A percentile compares a stretch with the other conserved stretches of the same genome.
phyloP scores from a whole-genome alignment of 2,329 filamentous ascomycete genomes.

The Paraphaeosphaeria sporulosa region DNA sequence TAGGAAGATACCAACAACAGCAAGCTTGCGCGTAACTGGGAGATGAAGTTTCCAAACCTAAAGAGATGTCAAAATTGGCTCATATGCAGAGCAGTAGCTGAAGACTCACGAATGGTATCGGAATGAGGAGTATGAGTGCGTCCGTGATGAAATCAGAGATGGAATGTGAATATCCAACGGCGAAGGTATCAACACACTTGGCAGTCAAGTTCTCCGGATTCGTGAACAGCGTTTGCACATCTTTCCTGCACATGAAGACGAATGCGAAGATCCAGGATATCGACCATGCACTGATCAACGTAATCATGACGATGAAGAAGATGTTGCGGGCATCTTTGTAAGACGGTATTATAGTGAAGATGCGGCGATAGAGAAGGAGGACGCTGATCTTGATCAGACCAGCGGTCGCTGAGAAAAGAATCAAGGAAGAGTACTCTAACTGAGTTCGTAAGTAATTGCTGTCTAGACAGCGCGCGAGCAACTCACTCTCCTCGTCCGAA shows the following conservation, averaged over 20 bases:
- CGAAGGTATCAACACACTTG: conserved; percentile 15
- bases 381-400: conserved; percentile 20
- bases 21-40: conserved; percentile 8
- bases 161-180: conserved; percentile 13
- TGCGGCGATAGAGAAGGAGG: conserved; percentile 19
- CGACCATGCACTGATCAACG: conserved; percentile 16
- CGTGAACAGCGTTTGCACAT: conserved; percentile 8
- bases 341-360: conserved; percentile 16
- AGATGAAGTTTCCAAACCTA: conserved; percentile 21
- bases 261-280: conserved; percentile 15
- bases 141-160: conserved; percentile 21
- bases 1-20: conserved; percentile 17
- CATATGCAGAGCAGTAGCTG: not conserved
- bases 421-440: conserved; percentile 19
- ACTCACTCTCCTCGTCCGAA: not conserved
- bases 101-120: conserved; percentile 20
- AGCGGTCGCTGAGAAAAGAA: conserved; percentile 13
- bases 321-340: conserved; percentile 15
- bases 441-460: not conserved
- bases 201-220: not conserved
- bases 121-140: conserved; percentile 19
- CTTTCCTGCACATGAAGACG: conserved; percentile 20
- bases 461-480: too few relatives aligned
- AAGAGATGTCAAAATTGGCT: not conserved
- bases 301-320: conserved; percentile 15